These are phyloP conservation scores for Sherardia arvensis DNA, from an alignment of 257 asterid species.

Conservation along the genomic window DNA sequence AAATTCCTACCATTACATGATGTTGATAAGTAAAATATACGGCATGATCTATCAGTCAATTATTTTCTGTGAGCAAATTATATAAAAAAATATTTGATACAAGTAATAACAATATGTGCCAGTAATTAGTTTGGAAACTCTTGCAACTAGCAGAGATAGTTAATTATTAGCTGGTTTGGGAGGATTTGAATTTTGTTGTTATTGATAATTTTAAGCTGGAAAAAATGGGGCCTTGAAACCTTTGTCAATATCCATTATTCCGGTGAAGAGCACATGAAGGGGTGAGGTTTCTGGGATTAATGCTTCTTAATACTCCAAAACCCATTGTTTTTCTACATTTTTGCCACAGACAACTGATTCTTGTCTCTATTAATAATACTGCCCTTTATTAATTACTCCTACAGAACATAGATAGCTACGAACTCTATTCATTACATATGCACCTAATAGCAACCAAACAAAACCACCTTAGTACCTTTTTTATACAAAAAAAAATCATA, in stretches of 20 bases:
- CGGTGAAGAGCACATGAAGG: slow-evolving; percentile 31
- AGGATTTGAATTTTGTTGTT: slow-evolving; percentile 9
- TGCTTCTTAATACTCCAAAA: slow-evolving; percentile 18
- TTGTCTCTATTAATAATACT: slow-evolving; percentile 29
- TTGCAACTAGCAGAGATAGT: not conserved
- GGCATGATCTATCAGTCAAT: too few relatives aligned
- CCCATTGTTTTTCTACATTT: slow-evolving; percentile 21
- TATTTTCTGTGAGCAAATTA: too few relatives aligned
- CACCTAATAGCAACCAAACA: slow-evolving; percentile 5
- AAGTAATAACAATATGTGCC: too few relatives aligned
- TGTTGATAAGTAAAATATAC: too few relatives aligned
- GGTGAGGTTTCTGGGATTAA: slow-evolving; percentile 9
- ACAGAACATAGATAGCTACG: not conserved
- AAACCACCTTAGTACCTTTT: not conserved
- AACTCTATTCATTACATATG: not conserved
- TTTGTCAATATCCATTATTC: not conserved
- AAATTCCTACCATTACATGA: too few relatives aligned
- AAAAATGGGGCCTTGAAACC: slow-evolving; percentile 13
- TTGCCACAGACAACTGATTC: slow-evolving; percentile 21
- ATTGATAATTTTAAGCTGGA: slow-evolving; percentile 4
- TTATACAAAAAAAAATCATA: too few relatives aligned
- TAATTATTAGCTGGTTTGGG: not conserved
- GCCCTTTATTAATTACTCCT: not conserved
- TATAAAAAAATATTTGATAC: too few relatives aligned
- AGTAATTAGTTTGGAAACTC: not conserved